phyloP scores from a whole-genome alignment of 2,329 filamentous ascomycete species.

The Phialophora verrucosa region DNA sequence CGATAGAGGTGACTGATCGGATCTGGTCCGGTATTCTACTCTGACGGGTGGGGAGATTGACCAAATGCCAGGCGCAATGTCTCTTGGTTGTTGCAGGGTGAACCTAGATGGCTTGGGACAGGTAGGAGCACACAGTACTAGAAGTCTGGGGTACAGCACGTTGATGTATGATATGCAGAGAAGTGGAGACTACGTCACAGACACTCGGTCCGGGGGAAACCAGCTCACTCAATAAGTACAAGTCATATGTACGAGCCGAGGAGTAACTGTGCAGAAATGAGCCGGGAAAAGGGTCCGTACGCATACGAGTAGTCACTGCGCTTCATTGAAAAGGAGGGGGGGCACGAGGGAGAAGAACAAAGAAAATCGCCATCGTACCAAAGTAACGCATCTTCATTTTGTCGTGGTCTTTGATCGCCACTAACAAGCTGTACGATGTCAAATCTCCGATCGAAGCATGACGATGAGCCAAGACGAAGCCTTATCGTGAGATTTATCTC shows the following conservation, averaged over 20 bases:
- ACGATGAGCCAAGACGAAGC: background rate
- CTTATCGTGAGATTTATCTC: background rate
- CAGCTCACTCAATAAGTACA: background rate
- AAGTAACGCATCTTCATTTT: background rate
- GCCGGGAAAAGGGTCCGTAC: background rate
- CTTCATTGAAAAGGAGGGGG: background rate
- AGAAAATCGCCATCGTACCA: background rate
- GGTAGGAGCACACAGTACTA: background rate
- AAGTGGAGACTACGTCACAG: slow-evolving; percentile 10
- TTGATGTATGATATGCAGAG: slow-evolving; percentile 6
- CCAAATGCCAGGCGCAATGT: slow-evolving; percentile 9
- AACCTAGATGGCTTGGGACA: background rate
- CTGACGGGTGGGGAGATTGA: background rate
- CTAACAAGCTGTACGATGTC: background rate
- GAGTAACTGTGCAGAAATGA: background rate
- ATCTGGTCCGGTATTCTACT: background rate
- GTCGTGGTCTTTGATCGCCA: background rate
- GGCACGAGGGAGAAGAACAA: background rate
- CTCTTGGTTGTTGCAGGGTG: background rate
- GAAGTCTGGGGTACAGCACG: background rate
- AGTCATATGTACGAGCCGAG: background rate
- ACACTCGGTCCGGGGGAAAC: background rate
- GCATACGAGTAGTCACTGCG: too few species aligned
- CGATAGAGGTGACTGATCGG: background rate
- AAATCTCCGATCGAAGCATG: background rate